Base-by-base conservation (phyloP, 2,329 filamentous ascomycete species). In the Achaetomium macrosporum region DNA sequence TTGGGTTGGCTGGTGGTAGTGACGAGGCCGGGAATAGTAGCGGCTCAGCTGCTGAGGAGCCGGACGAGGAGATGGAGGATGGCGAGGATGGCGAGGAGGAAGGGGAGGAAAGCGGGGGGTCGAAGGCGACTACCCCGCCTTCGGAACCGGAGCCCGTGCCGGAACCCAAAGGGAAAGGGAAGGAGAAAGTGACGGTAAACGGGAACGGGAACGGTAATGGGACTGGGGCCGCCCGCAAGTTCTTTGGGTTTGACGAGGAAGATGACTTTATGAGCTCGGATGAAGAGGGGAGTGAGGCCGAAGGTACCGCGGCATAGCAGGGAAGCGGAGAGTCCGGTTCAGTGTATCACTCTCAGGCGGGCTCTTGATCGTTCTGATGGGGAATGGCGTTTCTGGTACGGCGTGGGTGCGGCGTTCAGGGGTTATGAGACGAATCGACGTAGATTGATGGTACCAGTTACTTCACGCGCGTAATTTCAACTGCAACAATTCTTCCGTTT, bases 191-290 rank as follows among this genome's bases (percentile, higher is more conserved):
- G 61, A 66, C 64, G 45, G 65, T 20, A 52, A 73, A 73, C 57
- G 65, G 47, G 42, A 74, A 72, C 53, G 65, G 42, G 42, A 74
- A 72, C 53, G 65, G 42, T 53, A 65, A 43, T 59, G 67, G 44
- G 53, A 65, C 42, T 62, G 67, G 57, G 57, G 71, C 73, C 59
- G 65, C 66, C 16, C 73, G 62, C 63, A 73, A 76, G 0, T 88
- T 90, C 64, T 87, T 85, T 61, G 87, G 87, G 0, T 92, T 90
- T 70, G 87, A 90, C 57, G 86, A 91, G 33, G 85, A 88, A 50
- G 86, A 90, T 43, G 84, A 88, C 62, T 86, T 85, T 57, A 82
- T 85, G 79, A 86, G 82, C 61, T 83, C 79, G 10, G 79, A 80
- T 47, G 79, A 84, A n/a, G 82, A 84, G 31, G 82, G 84, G 33